Evolutionary conservation across 352 stramenopile species (phyloP).

Genomic region (Phytopythium boreale): DNA sequence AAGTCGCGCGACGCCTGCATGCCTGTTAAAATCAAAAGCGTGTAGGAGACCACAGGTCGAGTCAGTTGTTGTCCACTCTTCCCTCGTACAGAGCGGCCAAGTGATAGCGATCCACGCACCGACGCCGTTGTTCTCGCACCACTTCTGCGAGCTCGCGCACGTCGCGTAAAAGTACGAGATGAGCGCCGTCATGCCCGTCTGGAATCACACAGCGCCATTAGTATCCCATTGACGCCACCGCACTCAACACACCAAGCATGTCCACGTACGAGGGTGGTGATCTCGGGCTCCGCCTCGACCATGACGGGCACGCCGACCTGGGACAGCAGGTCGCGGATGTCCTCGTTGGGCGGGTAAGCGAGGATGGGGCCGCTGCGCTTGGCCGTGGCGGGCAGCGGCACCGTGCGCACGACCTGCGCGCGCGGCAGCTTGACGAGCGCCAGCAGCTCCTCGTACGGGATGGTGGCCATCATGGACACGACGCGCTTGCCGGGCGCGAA

Average conservation of each 20-base stretch:
- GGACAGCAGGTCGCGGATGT: constrained; percentile 59
- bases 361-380: constrained; percentile 81
- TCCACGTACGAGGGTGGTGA: constrained; percentile 64
- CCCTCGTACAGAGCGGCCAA: not conserved
- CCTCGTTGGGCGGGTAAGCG: constrained; percentile 70
- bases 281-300: constrained; percentile 72
- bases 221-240: not conserved
- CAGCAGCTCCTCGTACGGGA: constrained; percentile 82
- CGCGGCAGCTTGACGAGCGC: constrained; percentile 61
- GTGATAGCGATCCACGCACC: constrained; percentile 33
- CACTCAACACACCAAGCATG: not conserved
- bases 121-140: constrained; percentile 85
- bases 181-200: constrained; percentile 82
- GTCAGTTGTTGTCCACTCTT: not conserved
- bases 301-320: constrained; percentile 85
- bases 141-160: constrained; percentile 78
- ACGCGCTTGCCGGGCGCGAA: constrained; percentile 64
- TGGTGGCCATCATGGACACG: constrained; percentile 88
- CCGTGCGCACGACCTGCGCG: constrained; percentile 74
- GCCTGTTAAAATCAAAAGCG: constrained; percentile 22
- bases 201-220: constrained; percentile 4
- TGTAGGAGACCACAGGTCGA: too few relatives aligned
- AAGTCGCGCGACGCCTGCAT: constrained; percentile 73
- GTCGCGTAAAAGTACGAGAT: constrained; percentile 89
- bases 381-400: constrained; percentile 68